phyloP scores from a whole-genome alignment of 768 basidiomycete species.

The Tephrocybe sp. region DNA sequence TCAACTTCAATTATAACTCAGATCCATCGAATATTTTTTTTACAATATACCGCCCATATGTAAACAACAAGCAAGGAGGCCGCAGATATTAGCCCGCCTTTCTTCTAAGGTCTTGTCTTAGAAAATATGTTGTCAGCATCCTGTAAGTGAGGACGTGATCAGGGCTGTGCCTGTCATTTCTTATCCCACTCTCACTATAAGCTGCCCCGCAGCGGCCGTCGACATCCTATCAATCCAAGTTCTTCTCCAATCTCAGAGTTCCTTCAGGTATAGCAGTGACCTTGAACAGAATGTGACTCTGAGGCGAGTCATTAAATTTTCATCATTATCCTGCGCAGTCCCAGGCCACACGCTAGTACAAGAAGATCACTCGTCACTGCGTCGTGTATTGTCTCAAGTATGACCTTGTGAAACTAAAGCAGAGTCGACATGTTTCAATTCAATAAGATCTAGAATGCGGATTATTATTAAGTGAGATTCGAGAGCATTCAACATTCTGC shows the following conservation, averaged over 20 bases:
- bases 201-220: constrained; percentile 83
- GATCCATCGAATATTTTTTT: no score
- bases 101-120: constrained; percentile 84
- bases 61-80: constrained; percentile 95
- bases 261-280: constrained; percentile 86
- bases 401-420: constrained; percentile 67
- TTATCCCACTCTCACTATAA: constrained; percentile 83
- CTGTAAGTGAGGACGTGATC: background rate
- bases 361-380: constrained; percentile 72
- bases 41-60: no score
- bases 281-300: constrained; percentile 80
- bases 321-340: constrained; percentile 79
- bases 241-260: constrained; percentile 89
- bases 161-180: constrained; percentile 70
- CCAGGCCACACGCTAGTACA: constrained; percentile 88
- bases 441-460: background rate
- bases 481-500: no score
- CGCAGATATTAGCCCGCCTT: constrained; percentile 87
- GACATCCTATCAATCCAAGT: constrained; percentile 87
- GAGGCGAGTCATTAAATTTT: constrained; percentile 90
- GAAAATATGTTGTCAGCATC: constrained; percentile 3
- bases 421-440: constrained; percentile 42
- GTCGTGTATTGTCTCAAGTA: constrained; percentile 71
- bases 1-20: no score
- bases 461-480: background rate